phyloP scores from a whole-genome alignment of 2,329 filamentous ascomycete genomes.

The Botrytis pseudocinerea region DNA sequence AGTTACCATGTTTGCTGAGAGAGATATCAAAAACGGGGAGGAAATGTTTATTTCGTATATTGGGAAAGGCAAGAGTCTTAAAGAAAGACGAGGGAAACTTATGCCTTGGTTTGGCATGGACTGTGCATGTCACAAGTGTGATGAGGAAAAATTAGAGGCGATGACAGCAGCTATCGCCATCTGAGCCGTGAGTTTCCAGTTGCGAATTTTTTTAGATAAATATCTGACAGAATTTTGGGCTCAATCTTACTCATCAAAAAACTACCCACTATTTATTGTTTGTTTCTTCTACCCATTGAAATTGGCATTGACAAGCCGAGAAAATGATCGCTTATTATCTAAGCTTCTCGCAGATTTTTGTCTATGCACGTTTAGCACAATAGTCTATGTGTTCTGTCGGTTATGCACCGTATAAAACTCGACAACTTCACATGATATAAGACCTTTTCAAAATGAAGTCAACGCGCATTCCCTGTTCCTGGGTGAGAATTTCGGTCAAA shows the following conservation, averaged over 20 bases:
- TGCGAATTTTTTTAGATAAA: neutral
- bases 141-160: constrained; percentile 6
- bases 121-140: constrained; percentile 21
- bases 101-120: constrained; percentile 28
- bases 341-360: neutral
- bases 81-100: constrained; percentile 21
- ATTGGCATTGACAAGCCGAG: neutral
- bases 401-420: neutral
- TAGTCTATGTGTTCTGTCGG: neutral
- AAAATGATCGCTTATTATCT: neutral
- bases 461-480: neutral
- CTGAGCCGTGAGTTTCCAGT: neutral
- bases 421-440: neutral
- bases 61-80: constrained; percentile 23
- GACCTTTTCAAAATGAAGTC: neutral
- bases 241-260: neutral
- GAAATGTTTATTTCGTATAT: constrained; percentile 37
- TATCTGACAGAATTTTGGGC: neutral
- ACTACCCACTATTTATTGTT: neutral
- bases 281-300: neutral
- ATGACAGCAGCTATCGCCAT: neutral
- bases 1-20: constrained; percentile 35
- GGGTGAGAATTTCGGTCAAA: neutral
- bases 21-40: constrained; percentile 32
- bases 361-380: neutral